These are phyloP conservation scores for Botryotinia calthae DNA, from an alignment of 2,329 filamentous ascomycete genomes.

Conservation along the genomic window DNA sequence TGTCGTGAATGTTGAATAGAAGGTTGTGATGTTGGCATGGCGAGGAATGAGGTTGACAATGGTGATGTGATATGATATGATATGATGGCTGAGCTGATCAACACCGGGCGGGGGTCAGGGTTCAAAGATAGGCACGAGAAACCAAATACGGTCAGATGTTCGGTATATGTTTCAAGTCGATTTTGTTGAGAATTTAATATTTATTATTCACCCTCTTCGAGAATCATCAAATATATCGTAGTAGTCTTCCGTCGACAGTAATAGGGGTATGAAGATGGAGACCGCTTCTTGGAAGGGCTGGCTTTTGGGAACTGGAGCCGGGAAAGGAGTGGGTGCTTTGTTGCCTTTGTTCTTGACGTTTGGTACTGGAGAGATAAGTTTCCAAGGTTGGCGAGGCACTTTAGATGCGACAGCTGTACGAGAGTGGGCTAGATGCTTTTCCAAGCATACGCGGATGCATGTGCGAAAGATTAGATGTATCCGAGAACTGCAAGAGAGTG, in stretches of 20 bases:
- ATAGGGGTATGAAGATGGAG: constrained; percentile 9
- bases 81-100: constrained; percentile 6
- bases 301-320: neutral
- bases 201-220: neutral
- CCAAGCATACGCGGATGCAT: neutral
- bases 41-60: constrained; percentile 17
- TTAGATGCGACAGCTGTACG: neutral
- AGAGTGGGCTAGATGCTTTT: neutral
- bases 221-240: neutral
- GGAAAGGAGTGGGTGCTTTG: constrained; percentile 8
- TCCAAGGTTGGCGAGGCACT: neutral
- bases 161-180: constrained; percentile 10
- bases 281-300: neutral
- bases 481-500: constrained; percentile 4
- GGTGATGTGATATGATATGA: neutral
- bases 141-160: constrained; percentile 15
- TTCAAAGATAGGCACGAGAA: constrained; percentile 8
- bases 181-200: neutral
- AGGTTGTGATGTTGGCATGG: constrained; percentile 20
- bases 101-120: constrained; percentile 3
- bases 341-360: constrained; percentile 8
- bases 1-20: constrained; percentile 13
- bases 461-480: constrained; percentile 5
- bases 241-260: neutral
- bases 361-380: neutral